Evolutionary conservation across 805 yeast genomes (phyloP), one percentile per base, ranked within the genome.

Genomic region (Zygosaccharomyces bailii): DNA sequence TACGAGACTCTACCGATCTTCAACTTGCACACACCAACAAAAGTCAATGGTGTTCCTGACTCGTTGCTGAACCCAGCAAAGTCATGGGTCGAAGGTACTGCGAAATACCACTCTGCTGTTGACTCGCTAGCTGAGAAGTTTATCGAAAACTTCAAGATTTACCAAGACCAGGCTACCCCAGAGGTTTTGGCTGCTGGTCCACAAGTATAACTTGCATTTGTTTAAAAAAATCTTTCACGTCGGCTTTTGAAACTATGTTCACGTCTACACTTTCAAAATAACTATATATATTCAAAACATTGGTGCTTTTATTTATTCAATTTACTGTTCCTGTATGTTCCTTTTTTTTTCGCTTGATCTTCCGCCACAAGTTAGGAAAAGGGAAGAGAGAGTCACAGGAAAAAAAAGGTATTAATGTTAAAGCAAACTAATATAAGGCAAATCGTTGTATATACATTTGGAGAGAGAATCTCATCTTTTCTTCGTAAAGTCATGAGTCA

Each of bases 151-250:
- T 91, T 91, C 67, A 80, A 74, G 63, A 89, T 79, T 65, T 91
- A 91, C 72, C 70, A 86, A 60, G 79, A 80, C 60, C 86, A 80
- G 60, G 88, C 96, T 53, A 86, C 96, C 29, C 59, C 73, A 20
- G 96, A 88, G 66, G 97, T 91, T 44, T 72, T 84, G 61, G 86
- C 93, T 61, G 98, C 97, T 57, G 99, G 96, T 50, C 99, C 98
- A 55, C 74, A 49, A 29, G 16, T 44, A 14, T 48, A 29, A 27
- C 11, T 2, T 30, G 10, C 19, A 14, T 38, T 10, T 7, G 13
- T 38, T 38, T 34, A 10, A 10, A 2, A 7, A 13, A 16, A 5
- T 11, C 4, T 20, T 18, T 35, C 34, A 13, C 17, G 19, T 13
- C 5, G n/a, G n/a, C n/a, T n/a, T n/a, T n/a, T n/a, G n/a, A n/a